Conservation (phyloP, 225 moss, liverwort and hornwort species). For the Climacium dendroides region DNA sequence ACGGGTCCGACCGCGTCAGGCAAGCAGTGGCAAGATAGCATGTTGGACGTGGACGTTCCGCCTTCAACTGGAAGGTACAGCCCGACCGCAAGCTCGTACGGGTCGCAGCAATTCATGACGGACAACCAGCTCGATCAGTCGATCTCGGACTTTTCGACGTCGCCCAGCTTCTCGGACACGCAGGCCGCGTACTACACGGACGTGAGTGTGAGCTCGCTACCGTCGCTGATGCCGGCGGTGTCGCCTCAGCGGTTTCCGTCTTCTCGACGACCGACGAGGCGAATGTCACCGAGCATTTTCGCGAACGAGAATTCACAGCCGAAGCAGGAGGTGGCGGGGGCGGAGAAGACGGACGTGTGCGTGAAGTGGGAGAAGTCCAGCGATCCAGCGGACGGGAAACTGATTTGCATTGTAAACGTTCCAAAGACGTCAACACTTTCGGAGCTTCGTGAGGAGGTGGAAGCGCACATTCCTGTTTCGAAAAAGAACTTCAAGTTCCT, state of each 20-base stretch:
- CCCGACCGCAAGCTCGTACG: conserved; percentile 21
- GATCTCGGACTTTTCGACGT: conserved; percentile 33
- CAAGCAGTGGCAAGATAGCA: conserved; percentile 2
- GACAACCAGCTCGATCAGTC: conserved; percentile 20
- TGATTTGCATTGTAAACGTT: conserved; percentile 52
- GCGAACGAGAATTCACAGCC: conserved; percentile 62
- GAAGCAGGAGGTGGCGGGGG: neutral
- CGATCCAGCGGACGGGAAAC: conserved; percentile 60
- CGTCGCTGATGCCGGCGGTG: conserved; percentile 35
- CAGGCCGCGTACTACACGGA: conserved; percentile 19
- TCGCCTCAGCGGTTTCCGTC: conserved; percentile 38
- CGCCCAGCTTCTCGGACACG: conserved; percentile 28
- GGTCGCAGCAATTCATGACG: conserved; percentile 19
- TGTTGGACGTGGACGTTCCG: neutral
- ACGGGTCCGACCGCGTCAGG: conserved; percentile 3
- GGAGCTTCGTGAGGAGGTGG: conserved; percentile 62
- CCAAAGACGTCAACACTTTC: conserved; percentile 44
- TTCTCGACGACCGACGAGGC: conserved; percentile 25
- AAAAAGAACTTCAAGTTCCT: conserved; percentile 61
- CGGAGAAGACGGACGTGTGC: conserved; percentile 48
- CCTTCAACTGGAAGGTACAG: conserved; percentile 13
- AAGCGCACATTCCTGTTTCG: conserved; percentile 49
- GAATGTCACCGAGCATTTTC: conserved; percentile 22
- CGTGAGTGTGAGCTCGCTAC: conserved; percentile 36
- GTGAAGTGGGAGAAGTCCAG: conserved; percentile 88